Percentiles rank a stretch among this genome's conserved stretches.
phyloP scores from a whole-genome alignment of 768 basidiomycete species.

The Boletus rubroflammeus region DNA sequence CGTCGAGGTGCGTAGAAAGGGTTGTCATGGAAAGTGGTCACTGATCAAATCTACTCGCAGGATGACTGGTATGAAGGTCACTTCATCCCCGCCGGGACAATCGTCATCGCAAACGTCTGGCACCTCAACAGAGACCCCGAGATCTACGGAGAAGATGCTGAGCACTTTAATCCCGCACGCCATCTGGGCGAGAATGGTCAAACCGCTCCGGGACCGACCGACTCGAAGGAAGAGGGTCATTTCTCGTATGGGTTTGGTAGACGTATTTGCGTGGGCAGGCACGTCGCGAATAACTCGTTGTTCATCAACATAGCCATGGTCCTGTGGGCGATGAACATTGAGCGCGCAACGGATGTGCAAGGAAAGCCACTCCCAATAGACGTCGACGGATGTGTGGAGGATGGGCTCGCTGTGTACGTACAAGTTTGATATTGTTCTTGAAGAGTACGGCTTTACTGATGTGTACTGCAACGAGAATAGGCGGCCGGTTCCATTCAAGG shows the following conservation, averaged over 20 bases:
- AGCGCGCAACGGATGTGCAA: not conserved
- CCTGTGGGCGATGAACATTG: conserved; percentile 26
- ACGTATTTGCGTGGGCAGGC: conserved; percentile 32
- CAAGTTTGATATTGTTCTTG: not conserved
- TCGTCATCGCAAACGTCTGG: conserved; percentile 12
- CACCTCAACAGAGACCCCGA: conserved; percentile 37
- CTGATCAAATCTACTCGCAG: conserved; percentile 5
- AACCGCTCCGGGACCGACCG: not conserved
- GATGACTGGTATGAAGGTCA: conserved; percentile 23
- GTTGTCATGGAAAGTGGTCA: not conserved
- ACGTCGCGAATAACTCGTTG: conserved; percentile 33
- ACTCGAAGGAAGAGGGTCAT: conserved; percentile 17
- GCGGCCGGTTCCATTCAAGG: conserved; percentile 2
- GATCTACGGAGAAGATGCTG: conserved; percentile 46
- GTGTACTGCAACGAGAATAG: not conserved
- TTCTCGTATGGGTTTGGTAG: conserved; percentile 7
- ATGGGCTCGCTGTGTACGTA: conserved; percentile 6
- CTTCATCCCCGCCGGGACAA: conserved; percentile 22
- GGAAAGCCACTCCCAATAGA: conserved; percentile 4
- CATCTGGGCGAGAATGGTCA: conserved; percentile 1
- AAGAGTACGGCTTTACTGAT: not conserved
- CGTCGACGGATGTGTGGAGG: conserved; percentile 6
- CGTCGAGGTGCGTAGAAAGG: not conserved
- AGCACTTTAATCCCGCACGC: conserved; percentile 39
- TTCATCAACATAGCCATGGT: conserved; percentile 33